Evolutionary conservation across 495 filamentous ascomycete genomes (phyloP).

Genomic region (Talaromyces trachyspermus): DNA sequence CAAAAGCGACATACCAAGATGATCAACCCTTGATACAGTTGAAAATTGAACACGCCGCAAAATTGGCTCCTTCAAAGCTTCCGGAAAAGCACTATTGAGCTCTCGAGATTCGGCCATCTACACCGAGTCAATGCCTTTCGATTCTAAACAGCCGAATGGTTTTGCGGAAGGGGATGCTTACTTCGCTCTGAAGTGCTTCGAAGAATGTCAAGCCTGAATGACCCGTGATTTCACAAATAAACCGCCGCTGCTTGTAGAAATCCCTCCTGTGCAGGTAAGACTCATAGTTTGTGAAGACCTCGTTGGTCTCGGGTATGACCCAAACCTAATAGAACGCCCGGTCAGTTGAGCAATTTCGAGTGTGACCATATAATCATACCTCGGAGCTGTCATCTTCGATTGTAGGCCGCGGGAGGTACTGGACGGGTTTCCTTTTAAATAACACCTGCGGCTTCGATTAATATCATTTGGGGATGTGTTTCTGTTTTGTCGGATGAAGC

Average conservation of each 20-base stretch:
- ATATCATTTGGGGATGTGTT: not conserved
- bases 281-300: conserved; percentile 86
- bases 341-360: not conserved
- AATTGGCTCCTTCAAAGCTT: conserved; percentile 84
- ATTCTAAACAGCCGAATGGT: too few relatives aligned
- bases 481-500: not conserved
- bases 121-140: conserved; percentile 8
- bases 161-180: too few relatives aligned
- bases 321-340: conserved; percentile 59
- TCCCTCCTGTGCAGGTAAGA: conserved; percentile 80
- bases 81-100: conserved; percentile 86
- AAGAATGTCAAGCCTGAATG: conserved; percentile 92
- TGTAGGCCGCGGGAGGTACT: conserved; percentile 63
- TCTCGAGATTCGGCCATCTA: conserved; percentile 80
- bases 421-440: conserved; percentile 93
- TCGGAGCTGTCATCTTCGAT: conserved; percentile 75
- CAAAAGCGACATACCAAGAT: conserved; percentile 56
- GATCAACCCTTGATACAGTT: conserved; percentile 83
- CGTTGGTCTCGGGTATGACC: conserved; percentile 81
- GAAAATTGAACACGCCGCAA: conserved; percentile 86
- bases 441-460: conserved; percentile 55
- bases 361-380: conserved; percentile 37
- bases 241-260: conserved; percentile 88
- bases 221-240: conserved; percentile 92
- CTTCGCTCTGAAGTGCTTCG: conserved; percentile 88